Conservation (phyloP, 2,329 filamentous ascomycete species). For the Talaromyces amestolkiae region DNA sequence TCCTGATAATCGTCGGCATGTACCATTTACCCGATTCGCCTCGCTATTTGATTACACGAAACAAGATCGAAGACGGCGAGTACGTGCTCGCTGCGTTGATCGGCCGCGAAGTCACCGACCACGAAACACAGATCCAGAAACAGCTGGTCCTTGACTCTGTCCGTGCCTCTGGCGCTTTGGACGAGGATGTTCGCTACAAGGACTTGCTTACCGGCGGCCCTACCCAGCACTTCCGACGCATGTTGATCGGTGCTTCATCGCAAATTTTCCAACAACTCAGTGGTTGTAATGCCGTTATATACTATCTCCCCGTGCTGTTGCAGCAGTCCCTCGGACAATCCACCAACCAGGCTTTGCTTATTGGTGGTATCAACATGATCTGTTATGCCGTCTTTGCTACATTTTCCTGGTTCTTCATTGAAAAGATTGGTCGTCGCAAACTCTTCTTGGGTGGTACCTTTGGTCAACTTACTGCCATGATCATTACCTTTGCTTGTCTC, state of each 20-base stretch:
- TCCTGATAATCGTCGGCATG: conserved; percentile 46
- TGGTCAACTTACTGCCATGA: conserved; percentile 41
- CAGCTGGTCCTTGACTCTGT: conserved; percentile 70
- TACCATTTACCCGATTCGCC: conserved; percentile 46
- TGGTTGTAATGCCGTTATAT: conserved; percentile 45
- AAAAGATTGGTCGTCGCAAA: conserved; percentile 48
- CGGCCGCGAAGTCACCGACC: conserved; percentile 47
- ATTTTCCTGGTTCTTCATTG: conserved; percentile 42
- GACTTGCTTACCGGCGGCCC: conserved; percentile 27
- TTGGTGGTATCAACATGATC: conserved; percentile 49
- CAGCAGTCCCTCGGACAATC: conserved; percentile 36
- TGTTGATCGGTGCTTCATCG: conserved; percentile 26
- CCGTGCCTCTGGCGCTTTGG: conserved; percentile 56
- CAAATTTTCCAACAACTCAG: conserved; percentile 43
- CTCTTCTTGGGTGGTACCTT: conserved; percentile 40
- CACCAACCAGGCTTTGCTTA: conserved; percentile 38
- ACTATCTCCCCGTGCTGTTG: conserved; percentile 44
- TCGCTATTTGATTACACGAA: conserved; percentile 46
- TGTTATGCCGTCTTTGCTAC: conserved; percentile 24
- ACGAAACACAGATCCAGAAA: conserved; percentile 56
- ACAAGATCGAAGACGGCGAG: conserved; percentile 47
- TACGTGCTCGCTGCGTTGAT: conserved; percentile 52
- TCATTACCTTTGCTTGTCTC: conserved; percentile 41
- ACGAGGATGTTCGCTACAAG: conserved; percentile 53
- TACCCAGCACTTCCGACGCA: conserved; percentile 27